phyloP scores from a whole-genome alignment of 371 early-diverging fungal species.

The Nosema bombycis region DNA sequence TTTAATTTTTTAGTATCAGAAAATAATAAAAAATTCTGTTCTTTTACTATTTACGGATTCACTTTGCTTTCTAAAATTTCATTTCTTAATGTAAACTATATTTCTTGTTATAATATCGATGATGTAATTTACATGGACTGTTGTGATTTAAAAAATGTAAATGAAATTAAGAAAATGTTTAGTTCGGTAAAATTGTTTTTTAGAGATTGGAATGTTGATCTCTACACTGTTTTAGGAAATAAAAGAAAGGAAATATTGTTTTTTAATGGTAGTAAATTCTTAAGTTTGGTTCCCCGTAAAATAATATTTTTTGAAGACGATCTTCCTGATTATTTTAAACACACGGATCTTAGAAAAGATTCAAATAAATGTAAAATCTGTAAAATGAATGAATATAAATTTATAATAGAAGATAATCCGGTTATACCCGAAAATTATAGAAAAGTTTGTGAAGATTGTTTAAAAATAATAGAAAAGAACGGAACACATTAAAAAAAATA shows the following conservation, averaged over 20 bases:
- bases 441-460: conserved; percentile 15
- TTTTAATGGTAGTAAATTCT: conserved; percentile 1
- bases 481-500: background rate
- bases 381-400: background rate
- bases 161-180: conserved; percentile 18
- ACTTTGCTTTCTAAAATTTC: background rate
- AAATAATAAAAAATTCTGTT: background rate
- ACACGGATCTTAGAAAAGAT: background rate
- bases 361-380: conserved; percentile 4
- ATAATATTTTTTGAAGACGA: background rate
- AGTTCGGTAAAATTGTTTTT: background rate
- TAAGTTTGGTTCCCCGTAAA: background rate
- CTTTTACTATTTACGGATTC: background rate
- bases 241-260: background rate
- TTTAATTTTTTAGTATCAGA: background rate
- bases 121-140: background rate
- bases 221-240: background rate
- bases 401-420: background rate
- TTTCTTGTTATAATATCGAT: conserved; percentile 10
- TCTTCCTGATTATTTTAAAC: conserved; percentile 1
- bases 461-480: background rate
- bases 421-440: background rate
- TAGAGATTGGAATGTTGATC: background rate
- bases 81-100: background rate
- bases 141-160: background rate